A percentile compares a stretch with the other conserved stretches of the same genome.
Evolutionary conservation across 306 rosid genomes (phyloP).

Genomic region (Mimosa pudica): DNA sequence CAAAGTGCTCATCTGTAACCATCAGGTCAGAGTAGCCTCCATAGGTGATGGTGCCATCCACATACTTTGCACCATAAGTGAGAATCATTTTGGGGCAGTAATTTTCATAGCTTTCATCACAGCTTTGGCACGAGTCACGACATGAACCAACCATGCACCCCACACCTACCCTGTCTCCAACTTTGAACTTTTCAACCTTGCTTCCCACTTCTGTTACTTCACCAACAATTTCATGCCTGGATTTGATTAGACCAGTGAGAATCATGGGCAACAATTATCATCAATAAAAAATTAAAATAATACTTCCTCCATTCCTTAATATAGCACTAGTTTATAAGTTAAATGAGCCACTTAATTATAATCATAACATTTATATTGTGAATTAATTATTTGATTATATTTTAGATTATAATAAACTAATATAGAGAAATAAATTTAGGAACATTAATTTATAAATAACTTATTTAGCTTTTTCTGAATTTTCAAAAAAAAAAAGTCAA

Average conservation of each 20-base stretch:
- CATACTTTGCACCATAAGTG: not conserved
- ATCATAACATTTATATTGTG: too few relatives aligned
- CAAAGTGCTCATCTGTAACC: not conserved
- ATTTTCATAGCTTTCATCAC: constrained; percentile 25
- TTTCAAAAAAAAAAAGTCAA: too few relatives aligned
- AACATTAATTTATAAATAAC: too few relatives aligned
- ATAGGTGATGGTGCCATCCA: not conserved
- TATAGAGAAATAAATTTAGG: too few relatives aligned
- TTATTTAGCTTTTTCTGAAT: too few relatives aligned
- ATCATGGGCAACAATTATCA: too few relatives aligned
- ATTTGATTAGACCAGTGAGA: too few relatives aligned
- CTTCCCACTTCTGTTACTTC: constrained; percentile 35
- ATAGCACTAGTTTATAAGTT: too few relatives aligned
- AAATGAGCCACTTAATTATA: too few relatives aligned
- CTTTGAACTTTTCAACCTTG: constrained; percentile 31
- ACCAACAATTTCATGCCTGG: constrained; percentile 27
- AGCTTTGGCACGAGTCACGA: constrained; percentile 20
- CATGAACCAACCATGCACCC: constrained; percentile 40
- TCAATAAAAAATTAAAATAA: not conserved
- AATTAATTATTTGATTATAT: too few relatives aligned
- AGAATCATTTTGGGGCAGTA: constrained; percentile 29
- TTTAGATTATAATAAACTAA: too few relatives aligned
- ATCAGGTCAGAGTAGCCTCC: not conserved
- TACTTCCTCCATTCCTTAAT: too few relatives aligned
- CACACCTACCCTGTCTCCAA: constrained; percentile 41